phyloP scores from a whole-genome alignment of 2,329 filamentous ascomycete genomes.

The Colletotrichum higginsianum region DNA sequence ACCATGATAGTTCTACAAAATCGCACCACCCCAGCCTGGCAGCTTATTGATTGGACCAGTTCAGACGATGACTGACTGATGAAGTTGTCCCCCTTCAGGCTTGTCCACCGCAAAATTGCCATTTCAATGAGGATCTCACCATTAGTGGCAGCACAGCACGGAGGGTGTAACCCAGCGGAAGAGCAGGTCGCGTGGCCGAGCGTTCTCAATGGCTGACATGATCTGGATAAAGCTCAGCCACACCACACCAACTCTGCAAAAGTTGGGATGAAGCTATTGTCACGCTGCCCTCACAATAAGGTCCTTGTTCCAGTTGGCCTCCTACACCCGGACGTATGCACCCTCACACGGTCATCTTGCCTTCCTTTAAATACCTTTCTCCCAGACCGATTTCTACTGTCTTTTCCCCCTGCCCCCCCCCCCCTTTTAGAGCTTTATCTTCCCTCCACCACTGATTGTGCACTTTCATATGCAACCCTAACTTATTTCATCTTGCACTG shows the following conservation, averaged over 20 bases:
- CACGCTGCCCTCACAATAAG: constrained; percentile 30
- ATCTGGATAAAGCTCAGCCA: constrained; percentile 38
- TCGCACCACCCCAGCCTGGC: too few species aligned
- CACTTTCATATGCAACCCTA: not conserved
- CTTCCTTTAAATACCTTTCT: constrained; percentile 8
- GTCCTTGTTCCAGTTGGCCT: constrained; percentile 38
- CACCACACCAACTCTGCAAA: constrained; percentile 25
- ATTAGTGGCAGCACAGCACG: constrained; percentile 2
- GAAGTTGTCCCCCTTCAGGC: too few species aligned
- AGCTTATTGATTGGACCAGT: too few species aligned
- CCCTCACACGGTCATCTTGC: constrained; percentile 30
- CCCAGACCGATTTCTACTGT: constrained; percentile 18
- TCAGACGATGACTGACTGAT: too few species aligned
- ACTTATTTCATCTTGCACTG: not conserved
- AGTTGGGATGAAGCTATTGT: constrained; percentile 42
- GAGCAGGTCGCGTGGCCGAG: constrained; percentile 30
- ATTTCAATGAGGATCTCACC: not conserved
- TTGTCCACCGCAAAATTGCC: not conserved
- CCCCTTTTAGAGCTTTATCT: not conserved
- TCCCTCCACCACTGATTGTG: constrained; percentile 1
- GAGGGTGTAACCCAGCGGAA: not conserved
- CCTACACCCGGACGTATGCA: constrained; percentile 30
- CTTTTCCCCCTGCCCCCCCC: not conserved
- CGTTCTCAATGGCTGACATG: constrained; percentile 14
- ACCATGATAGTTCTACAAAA: not conserved